Evolutionary conservation across 257 asterid genomes (phyloP).

Genomic region (Voacanga thouarsii): DNA sequence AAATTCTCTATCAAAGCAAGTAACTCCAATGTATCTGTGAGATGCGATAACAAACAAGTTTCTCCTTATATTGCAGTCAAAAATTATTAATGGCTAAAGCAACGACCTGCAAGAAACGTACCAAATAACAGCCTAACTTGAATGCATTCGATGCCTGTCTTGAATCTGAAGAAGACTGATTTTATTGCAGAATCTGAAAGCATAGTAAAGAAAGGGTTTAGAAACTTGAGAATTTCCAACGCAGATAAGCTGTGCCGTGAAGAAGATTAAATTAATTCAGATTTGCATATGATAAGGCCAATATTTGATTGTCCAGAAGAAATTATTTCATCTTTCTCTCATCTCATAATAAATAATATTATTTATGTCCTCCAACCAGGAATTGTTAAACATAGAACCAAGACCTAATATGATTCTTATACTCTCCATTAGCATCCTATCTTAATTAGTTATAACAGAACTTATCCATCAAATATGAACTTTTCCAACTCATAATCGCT

Average conservation of each 20-base stretch:
- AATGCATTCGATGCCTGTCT: conserved; percentile 45
- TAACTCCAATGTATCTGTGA: conserved; percentile 26
- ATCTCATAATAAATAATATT: not conserved
- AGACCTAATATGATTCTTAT: not conserved
- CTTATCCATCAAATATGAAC: not conserved
- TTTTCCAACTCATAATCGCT: not conserved
- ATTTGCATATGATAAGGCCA: not conserved
- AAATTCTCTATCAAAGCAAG: conserved; percentile 22
- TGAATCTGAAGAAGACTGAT: conserved; percentile 32
- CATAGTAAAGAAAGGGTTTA: not conserved
- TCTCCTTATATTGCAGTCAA: not conserved
- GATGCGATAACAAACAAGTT: not conserved
- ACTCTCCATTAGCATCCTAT: not conserved
- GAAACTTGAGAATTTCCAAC: not conserved
- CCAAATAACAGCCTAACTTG: conserved; percentile 58
- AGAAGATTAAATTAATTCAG: not conserved
- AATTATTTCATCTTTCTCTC: not conserved
- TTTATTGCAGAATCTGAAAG: conserved; percentile 41
- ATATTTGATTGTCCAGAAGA: not conserved
- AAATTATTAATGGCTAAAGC: not conserved
- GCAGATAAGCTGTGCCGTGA: not conserved
- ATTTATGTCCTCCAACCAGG: not conserved
- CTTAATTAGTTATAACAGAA: not conserved
- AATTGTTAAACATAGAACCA: not conserved
- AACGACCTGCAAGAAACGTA: conserved; percentile 14